These are phyloP conservation scores for Chlamydomonas eustigma DNA, from an alignment of 139 green algal species.

Conservation along the genomic window DNA sequence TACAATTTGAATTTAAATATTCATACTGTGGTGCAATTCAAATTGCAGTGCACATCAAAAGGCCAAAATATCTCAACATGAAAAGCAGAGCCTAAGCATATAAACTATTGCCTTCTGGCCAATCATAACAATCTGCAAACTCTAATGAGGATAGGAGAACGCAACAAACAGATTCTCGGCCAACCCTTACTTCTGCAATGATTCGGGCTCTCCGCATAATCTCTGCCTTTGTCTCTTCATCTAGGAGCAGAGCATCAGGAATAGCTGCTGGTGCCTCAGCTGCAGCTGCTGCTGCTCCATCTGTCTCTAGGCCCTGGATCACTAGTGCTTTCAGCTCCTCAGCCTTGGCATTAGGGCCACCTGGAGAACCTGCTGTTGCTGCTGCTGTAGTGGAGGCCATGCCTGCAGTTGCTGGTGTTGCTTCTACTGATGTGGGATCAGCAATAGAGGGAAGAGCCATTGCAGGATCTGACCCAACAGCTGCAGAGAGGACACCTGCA, in stretches of 20 bases:
- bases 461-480: not conserved
- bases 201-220: slow-evolving; percentile 12
- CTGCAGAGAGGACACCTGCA: not conserved
- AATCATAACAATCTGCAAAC: no score
- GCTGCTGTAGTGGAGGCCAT: no score
- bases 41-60: no score
- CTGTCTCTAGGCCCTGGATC: not conserved
- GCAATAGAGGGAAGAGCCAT: slow-evolving; percentile 8
- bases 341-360: not conserved
- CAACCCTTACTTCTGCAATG: slow-evolving; percentile 4
- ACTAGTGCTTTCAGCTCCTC: not conserved
- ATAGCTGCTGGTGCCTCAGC: not conserved
- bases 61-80: no score
- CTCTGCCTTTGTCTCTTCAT: slow-evolving; percentile 33
- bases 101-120: no score
- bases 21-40: no score
- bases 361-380: not conserved
- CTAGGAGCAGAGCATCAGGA: slow-evolving; percentile 24
- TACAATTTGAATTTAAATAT: no score
- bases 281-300: not conserved
- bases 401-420: not conserved
- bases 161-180: not conserved
- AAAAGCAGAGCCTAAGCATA: no score
- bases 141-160: not conserved
- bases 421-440: not conserved